Evolutionary conservation across 352 stramenopile species (phyloP), one percentile per base, ranked within the genome.

Genomic region (Aphanomyces euteiches): DNA sequence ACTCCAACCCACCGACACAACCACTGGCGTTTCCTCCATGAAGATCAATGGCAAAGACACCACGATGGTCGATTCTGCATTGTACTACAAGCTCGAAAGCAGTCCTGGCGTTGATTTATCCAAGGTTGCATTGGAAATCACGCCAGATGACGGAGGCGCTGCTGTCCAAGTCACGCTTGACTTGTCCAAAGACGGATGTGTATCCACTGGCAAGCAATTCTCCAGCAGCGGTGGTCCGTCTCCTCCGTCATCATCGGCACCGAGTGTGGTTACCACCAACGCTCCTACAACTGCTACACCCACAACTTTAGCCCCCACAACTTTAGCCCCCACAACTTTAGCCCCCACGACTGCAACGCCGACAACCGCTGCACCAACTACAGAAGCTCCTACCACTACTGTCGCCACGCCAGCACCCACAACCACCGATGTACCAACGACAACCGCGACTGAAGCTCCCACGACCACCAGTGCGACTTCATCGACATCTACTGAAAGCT

Each of bases 1-100:
- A 0, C 69, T 92, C 60, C 84, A 92, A 60, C 84, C 84, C 7
- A 74, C 84, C 19, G 89, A 90, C 72, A 74, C 81, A 37, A 72
- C 77, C 43, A 72, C 77, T 4, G 84, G 84, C 36, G 74, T 92
- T 60, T 34, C 78, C 73, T 84, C 70, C 69, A 41, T 90, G 54
- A 73, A 70, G 37, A 83, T 92, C 61, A 84, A 90, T 47, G 80
- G 79, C 28, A 70, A 88, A 50, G 54, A 72, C 8, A 85, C 81
- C 12, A 77, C 57, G 4, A 80, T 92, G 81, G 75, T 92, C 15
- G 73, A 81, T 50, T 90, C 81, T 28, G 81, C 79, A 1, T 90
- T 83, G 45, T 92, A 90, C 40, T 91, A 88, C 50, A 40, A 89
- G 39, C 60, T 80, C 15, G 78, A 92, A 21, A 61, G 43, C 54